Percentiles rank a stretch among this genome's conserved stretches.
phyloP scores from a whole-genome alignment of 192 early-diverging fungal genomes.

The Gryganskiella cystojenkinii region DNA sequence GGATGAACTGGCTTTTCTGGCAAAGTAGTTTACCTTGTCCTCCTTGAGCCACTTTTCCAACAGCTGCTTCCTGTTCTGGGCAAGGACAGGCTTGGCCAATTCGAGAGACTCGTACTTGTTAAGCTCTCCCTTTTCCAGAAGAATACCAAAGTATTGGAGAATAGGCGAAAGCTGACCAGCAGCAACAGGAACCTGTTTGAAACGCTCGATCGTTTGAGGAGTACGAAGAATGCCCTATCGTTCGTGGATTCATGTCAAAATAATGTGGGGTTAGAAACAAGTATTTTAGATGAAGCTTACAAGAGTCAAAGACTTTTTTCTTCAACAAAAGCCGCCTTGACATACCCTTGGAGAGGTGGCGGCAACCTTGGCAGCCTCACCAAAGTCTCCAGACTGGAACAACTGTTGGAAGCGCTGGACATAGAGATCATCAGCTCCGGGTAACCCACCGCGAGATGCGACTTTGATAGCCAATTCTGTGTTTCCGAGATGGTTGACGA shows the following conservation, averaged over 20 bases:
- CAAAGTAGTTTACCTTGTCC: conserved; percentile 71
- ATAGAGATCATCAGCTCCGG: conserved; percentile 94
- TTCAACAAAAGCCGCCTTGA: background rate
- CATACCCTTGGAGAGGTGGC: conserved; percentile 89
- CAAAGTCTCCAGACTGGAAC: conserved; percentile 79
- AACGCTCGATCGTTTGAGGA: conserved; percentile 92
- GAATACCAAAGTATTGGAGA: conserved; percentile 96
- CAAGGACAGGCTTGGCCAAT: conserved; percentile 90
- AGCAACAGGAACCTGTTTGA: conserved; percentile 83
- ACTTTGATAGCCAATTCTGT: conserved; percentile 90
- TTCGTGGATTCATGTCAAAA: no score
- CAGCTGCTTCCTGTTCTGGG: conserved; percentile 90
- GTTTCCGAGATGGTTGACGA: conserved; percentile 84
- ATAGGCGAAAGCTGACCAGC: conserved; percentile 91
- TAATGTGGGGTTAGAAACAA: no score
- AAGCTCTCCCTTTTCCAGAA: conserved; percentile 93
- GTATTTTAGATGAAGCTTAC: background rate
- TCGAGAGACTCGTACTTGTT: conserved; percentile 97
- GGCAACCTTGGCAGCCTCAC: conserved; percentile 94
- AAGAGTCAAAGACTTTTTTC: background rate
- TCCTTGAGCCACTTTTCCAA: conserved; percentile 99
- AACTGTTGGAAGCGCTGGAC: conserved; percentile 91
- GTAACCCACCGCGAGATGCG: conserved; percentile 89
- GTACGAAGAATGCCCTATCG: conserved; percentile 92
- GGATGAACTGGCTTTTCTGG: background rate